Conservation (phyloP, 2,329 filamentous ascomycete genomes). For the Cercospora sojina region DNA sequence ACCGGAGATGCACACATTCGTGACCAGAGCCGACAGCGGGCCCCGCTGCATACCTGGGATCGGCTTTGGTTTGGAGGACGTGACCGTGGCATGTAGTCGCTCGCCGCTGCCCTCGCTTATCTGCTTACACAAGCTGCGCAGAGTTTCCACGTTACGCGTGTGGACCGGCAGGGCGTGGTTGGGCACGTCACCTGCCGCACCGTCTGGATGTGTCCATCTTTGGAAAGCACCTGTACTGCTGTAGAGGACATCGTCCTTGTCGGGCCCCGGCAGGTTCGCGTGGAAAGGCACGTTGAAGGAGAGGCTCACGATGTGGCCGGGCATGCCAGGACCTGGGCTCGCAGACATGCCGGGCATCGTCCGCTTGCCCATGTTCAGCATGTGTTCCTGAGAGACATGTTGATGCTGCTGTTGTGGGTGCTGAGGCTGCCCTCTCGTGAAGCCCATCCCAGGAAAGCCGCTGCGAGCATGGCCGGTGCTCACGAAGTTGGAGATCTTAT, state of each 20-base stretch:
- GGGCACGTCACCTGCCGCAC: constrained; percentile 77
- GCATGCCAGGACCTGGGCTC: constrained; percentile 59
- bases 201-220: constrained; percentile 90
- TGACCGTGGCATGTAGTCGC: constrained; percentile 77
- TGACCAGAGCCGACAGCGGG: constrained; percentile 55
- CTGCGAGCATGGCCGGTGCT: constrained; percentile 61
- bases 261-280: constrained; percentile 85
- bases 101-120: constrained; percentile 65
- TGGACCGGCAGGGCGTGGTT: constrained; percentile 92
- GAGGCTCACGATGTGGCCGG: constrained; percentile 80
- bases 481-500: constrained; percentile 65
- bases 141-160: constrained; percentile 75
- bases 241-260: constrained; percentile 92
- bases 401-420: constrained; percentile 40
- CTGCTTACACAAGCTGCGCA: constrained; percentile 77
- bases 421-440: constrained; percentile 59
- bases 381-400: constrained; percentile 16
- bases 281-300: constrained; percentile 98
- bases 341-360: constrained; percentile 49
- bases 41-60: constrained; percentile 53
- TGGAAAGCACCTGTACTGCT: constrained; percentile 83
- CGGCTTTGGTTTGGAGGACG: constrained; percentile 73
- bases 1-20: constrained; percentile 88
- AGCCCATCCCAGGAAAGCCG: constrained; percentile 62
- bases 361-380: constrained; percentile 50